Evolutionary conservation across 306 rosid species (phyloP), one percentile per base, ranked within the genome.

Genomic region (Boehmeria nivea): DNA sequence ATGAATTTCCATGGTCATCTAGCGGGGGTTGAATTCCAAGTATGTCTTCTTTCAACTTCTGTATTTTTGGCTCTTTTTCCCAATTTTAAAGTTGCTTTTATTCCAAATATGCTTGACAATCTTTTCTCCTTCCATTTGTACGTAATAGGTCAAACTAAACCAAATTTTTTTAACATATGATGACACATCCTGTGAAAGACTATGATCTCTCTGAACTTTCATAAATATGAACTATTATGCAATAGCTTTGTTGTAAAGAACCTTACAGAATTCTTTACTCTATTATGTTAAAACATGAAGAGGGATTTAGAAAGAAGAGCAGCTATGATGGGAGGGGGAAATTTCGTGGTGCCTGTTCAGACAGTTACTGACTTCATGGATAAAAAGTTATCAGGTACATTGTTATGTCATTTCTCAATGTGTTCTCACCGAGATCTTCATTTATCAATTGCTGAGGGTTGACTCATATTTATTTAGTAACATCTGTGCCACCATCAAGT

Each of bases 1-100:
- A 65, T 84, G 65, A 74, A 79, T 80, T 74, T 61, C 57, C 61
- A 38, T 45, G 98, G 96, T 66, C 83, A 88, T 55, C 94, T 91
- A 48, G 88, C 96, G 1, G 98, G 98, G 66, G 91, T 91, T 26
- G 82, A 87, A 60, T 91, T 87, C 71, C 98, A 91, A 89, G 98
- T 84, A 47, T 55, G 53, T 33, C 27, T 26, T 4, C 17, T 57
- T 33, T 33, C 24, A 3, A 40, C 58, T 60, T 37, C 28, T 28
- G 47, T 46, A 26, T 60, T 58, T 43, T 48, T 19, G 50, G 62
- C 47, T 37, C 43, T 58, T 60, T 44, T 48, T 54, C 27, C 17
- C 12, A 9, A 51, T 9, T 12, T 34, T 43, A 11, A 4, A 40
- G 1, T 19, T 12, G 12, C 43, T 38, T 23, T 48, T n/a, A 17